Percentiles rank a stretch among this genome's conserved stretches.
These are phyloP conservation scores for Schizochytrium sp. DNA, from an alignment of 108 stramenopile species.

Conservation along the genomic window DNA sequence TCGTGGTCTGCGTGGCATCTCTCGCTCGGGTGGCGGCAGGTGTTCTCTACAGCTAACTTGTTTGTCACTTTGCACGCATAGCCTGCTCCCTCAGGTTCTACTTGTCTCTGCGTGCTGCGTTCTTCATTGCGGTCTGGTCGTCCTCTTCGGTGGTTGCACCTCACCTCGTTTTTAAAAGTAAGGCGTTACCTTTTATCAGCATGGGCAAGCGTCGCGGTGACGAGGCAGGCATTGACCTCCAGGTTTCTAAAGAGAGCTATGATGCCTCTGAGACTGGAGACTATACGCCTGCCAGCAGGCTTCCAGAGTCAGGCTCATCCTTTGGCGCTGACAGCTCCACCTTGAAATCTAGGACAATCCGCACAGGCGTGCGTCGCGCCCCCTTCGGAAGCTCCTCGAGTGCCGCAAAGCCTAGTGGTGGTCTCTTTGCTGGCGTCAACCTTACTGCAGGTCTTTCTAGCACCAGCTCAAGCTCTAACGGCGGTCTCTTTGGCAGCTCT, in stretches of 20 bases:
- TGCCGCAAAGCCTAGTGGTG: background rate
- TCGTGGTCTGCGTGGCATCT: too few relatives aligned
- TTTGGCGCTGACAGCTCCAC: slow-evolving; percentile 1
- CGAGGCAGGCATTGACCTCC: slow-evolving; percentile 54
- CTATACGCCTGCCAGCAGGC: too few relatives aligned
- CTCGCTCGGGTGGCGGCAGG: too few relatives aligned
- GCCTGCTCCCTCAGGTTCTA: too few relatives aligned
- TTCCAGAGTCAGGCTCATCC: too few relatives aligned
- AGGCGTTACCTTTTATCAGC: background rate
- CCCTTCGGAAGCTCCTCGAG: background rate
- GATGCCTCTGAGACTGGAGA: background rate
- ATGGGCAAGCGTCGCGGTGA: slow-evolving; percentile 49
- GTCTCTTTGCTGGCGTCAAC: slow-evolving; percentile 32
- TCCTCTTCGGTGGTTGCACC: too few relatives aligned
- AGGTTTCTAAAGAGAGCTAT: slow-evolving; percentile 31
- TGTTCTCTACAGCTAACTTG: too few relatives aligned
- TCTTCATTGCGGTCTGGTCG: too few relatives aligned
- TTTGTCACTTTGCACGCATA: too few relatives aligned
- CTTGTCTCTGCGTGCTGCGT: too few relatives aligned
- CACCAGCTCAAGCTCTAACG: background rate
- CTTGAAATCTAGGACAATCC: background rate
- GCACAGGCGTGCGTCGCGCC: background rate
- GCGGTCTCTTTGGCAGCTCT: too few relatives aligned
- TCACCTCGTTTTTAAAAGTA: background rate
- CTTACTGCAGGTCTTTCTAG: slow-evolving; percentile 3